Evolutionary conservation across 345 rosid species (phyloP).

Genomic region (Turritis glabra): DNA sequence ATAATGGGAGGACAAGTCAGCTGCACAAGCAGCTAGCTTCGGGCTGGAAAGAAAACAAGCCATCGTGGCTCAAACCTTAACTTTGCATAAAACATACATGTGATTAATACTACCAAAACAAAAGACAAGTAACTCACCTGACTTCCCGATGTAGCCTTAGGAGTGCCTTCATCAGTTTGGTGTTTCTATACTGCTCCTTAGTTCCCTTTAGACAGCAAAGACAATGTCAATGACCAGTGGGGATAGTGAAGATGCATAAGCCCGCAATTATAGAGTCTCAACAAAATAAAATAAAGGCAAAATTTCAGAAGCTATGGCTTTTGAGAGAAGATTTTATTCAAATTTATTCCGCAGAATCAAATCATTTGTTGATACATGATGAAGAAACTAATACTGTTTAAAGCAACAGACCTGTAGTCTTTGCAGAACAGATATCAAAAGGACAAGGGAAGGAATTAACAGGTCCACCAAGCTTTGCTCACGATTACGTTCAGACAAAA

Average conservation of each 20-base stretch:
- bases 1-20: slow-evolving; percentile 82
- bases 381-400: slow-evolving; percentile 12
- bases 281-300: slow-evolving; percentile 5
- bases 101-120: slow-evolving; percentile 11
- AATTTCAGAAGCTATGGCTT: slow-evolving; percentile 21
- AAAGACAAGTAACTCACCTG: slow-evolving; percentile 54
- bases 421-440: slow-evolving; percentile 73
- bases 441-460: slow-evolving; percentile 74
- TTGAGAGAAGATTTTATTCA: neutral
- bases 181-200: slow-evolving; percentile 88
- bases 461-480: slow-evolving; percentile 94
- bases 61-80: slow-evolving; percentile 28
- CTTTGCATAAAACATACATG: slow-evolving; percentile 4
- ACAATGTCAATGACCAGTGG: slow-evolving; percentile 26
- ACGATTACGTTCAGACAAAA: slow-evolving; percentile 88
- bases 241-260: neutral
- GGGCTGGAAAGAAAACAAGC: slow-evolving; percentile 66
- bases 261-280: neutral
- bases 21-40: slow-evolving; percentile 93
- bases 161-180: slow-evolving; percentile 85
- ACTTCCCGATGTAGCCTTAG: slow-evolving; percentile 89
- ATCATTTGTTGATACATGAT: neutral
- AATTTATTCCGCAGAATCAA: slow-evolving; percentile 1
- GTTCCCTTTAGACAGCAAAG: slow-evolving; percentile 56
- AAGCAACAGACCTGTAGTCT: slow-evolving; percentile 70